Percentiles rank a stretch among this genome's conserved stretches.
Conservation (phyloP, 306 rosid species). For the Casuarina cunninghamiana region DNA sequence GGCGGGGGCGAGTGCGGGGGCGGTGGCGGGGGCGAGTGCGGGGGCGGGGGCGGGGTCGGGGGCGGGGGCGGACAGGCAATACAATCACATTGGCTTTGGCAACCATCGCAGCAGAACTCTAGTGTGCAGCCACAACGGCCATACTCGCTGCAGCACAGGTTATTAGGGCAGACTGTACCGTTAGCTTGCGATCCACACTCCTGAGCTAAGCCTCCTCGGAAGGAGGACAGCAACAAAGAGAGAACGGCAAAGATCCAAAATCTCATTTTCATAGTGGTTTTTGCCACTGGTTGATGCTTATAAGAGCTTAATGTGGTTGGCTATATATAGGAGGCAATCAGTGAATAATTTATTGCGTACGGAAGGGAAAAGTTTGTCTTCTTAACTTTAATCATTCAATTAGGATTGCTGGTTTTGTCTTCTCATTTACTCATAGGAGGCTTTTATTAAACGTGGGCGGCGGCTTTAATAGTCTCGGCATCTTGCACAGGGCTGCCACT, state of each 20-base stretch:
- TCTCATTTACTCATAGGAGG: background rate
- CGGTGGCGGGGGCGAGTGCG: too few relatives aligned
- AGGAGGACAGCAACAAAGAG: background rate
- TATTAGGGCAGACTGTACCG: conserved; percentile 40
- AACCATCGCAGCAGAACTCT: conserved; percentile 26
- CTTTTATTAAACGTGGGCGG: background rate
- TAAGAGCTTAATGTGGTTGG: background rate
- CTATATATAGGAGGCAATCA: background rate
- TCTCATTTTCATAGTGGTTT: background rate
- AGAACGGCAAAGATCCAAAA: background rate
- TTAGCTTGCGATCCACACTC: conserved; percentile 55
- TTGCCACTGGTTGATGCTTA: background rate
- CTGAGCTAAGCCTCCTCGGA: conserved; percentile 27
- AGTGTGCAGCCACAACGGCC: conserved; percentile 46
- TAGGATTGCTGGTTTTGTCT: background rate
- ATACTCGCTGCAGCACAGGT: conserved; percentile 46
- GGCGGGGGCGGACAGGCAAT: too few relatives aligned
- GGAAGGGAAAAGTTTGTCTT: background rate
- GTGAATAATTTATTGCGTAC: background rate
- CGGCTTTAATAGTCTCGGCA: background rate
- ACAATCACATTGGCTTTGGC: conserved; percentile 42
- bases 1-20: too few relatives aligned
- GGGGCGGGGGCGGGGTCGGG: too few relatives aligned
- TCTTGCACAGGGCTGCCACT: background rate
- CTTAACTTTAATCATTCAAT: background rate